Evolutionary conservation across 1,284 basidiomycete species (phyloP), one percentile per base, ranked within the genome.

Genomic region (Apiotrichum siamense): DNA sequence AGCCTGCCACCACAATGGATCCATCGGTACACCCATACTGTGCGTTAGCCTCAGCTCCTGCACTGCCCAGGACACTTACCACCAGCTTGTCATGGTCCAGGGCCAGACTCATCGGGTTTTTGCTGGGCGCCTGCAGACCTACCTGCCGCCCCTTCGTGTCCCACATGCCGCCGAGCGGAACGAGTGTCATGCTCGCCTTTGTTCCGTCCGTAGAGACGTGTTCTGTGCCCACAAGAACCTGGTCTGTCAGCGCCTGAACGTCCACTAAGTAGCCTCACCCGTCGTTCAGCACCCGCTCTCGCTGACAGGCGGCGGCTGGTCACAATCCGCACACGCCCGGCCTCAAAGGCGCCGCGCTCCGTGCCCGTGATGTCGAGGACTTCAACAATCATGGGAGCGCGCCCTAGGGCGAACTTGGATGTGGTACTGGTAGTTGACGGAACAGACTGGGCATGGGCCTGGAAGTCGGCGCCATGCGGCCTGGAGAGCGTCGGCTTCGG

Each of bases 281-380:
- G 59, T 31, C 73, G 62, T 39, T 76, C 67, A 1, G 72, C 68
- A 1, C 74, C 74, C 3, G 66, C 53, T 7, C 71, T 58, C 17
- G 66, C 61, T 23, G 72, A 72, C 49, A 74, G 69, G 4, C 75
- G 54, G 5, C 69, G 73, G n/a, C 66, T 65, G 5, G 67, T 66
- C 6, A 74, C 69, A 7, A 76, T 62, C 27, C 74, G 58, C 7
- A 60, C 58, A 47, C 58, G 46, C 7, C 58, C 51, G 1, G 60
- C 56, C 49, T 67, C 65, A n/a, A 64, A 54, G 0, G 61, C 59
- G 12, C 65, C 65, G 13, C 66, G 58, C 45, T 66, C 66, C 0
- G 60, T 54, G 26, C 69, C 67, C 1, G 63, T 50, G 11, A 59
- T 57, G 10, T 62, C 48, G 32, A 68, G 54, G 7, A 69, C 47